Evolutionary conservation across 192 early-diverging fungal genomes (phyloP).

Genomic region (Cetraspora pellucida): DNA sequence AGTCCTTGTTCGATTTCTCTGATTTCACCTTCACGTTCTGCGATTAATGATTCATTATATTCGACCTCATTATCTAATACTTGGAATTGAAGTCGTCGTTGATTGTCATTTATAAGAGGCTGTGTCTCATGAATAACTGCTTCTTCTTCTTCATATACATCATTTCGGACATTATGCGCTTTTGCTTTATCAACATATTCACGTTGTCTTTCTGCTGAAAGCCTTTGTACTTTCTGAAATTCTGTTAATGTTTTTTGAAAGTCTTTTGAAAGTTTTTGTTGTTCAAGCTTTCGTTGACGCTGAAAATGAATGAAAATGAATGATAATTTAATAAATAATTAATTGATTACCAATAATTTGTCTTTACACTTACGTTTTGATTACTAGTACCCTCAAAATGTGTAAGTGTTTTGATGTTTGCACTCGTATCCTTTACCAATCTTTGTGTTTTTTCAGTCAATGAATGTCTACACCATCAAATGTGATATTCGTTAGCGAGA

Average conservation of each 20-base stretch:
- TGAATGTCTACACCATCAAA: constrained; percentile 54
- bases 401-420: constrained; percentile 75
- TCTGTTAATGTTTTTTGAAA: constrained; percentile 89
- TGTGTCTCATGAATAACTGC: constrained; percentile 50
- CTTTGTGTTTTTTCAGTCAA: constrained; percentile 82
- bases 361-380: constrained; percentile 38
- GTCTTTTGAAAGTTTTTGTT: constrained; percentile 93
- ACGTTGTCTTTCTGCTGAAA: constrained; percentile 80
- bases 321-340: background rate
- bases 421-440: constrained; percentile 76
- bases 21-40: constrained; percentile 92
- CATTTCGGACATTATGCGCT: constrained; percentile 47
- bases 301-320: constrained; percentile 32
- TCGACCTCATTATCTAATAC: constrained; percentile 90
- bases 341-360: background rate
- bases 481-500: background rate
- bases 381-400: constrained; percentile 51
- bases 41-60: constrained; percentile 92
- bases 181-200: constrained; percentile 82
- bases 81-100: constrained; percentile 64
- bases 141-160: constrained; percentile 55
- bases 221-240: constrained; percentile 84
- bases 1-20: constrained; percentile 92
- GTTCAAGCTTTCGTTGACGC: constrained; percentile 80
- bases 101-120: constrained; percentile 61